Conservation (phyloP, 2,329 filamentous ascomycete species). For the Aspergillus persii region DNA sequence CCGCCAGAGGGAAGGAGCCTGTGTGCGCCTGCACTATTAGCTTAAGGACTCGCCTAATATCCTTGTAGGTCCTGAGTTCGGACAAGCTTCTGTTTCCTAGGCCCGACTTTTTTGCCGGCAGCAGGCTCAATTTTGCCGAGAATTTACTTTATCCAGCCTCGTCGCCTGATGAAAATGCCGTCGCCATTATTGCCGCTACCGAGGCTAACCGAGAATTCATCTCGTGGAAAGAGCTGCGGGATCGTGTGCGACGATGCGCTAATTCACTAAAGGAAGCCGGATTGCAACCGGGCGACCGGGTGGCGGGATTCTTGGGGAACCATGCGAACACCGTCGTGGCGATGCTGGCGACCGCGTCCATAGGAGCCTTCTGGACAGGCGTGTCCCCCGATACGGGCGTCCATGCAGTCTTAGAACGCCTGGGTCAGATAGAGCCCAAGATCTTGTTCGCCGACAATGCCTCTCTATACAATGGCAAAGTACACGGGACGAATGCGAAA, state of each 20-base stretch:
- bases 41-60: conserved; percentile 7
- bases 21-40: not conserved
- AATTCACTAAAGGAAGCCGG: conserved; percentile 66
- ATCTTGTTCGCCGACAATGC: conserved; percentile 86
- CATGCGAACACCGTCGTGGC: conserved; percentile 83
- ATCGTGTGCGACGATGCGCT: conserved; percentile 72
- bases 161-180: conserved; percentile 55
- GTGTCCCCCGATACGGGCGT: conserved; percentile 92
- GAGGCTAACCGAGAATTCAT: conserved; percentile 66
- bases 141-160: conserved; percentile 80
- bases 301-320: conserved; percentile 80
- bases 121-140: conserved; percentile 87
- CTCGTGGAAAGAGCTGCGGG: conserved; percentile 77
- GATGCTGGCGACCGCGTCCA: conserved; percentile 76
- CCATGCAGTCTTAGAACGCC: conserved; percentile 81
- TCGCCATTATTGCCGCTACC: conserved; percentile 77
- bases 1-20: not conserved
- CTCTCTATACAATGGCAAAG: conserved; percentile 85
- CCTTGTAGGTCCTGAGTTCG: conserved; percentile 62
- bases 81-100: conserved; percentile 76
- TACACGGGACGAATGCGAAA: conserved; percentile 77
- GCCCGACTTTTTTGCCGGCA: conserved; percentile 77
- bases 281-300: conserved; percentile 60
- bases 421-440: conserved; percentile 79
- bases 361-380: conserved; percentile 90